Percentiles rank a stretch among this genome's conserved stretches.
These are phyloP conservation scores for Elymus sibiricus DNA, from an alignment of 176 grass and related monocot genomes.

Conservation along the genomic window DNA sequence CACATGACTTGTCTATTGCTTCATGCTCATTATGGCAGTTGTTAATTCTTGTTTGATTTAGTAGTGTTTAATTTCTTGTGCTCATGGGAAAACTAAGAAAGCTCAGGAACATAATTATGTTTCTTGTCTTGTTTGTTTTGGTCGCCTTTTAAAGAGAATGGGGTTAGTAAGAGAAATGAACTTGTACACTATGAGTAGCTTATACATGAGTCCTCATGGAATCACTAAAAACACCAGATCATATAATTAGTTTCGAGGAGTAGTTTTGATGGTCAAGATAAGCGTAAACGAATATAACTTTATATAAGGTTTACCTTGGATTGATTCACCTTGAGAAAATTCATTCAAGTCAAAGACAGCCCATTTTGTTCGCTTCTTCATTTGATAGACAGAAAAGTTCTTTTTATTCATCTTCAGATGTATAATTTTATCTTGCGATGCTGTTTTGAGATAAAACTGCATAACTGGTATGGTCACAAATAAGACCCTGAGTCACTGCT, in stretches of 20 bases:
- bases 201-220: background rate
- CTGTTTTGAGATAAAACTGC: background rate
- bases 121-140: background rate
- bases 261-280: background rate
- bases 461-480: too few relatives aligned
- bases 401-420: too few relatives aligned
- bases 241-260: background rate
- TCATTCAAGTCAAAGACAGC: too few relatives aligned
- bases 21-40: background rate
- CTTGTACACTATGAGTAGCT: background rate
- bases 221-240: background rate
- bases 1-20: background rate
- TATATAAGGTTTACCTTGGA: background rate
- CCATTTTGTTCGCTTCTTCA: too few relatives aligned
- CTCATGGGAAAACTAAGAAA: background rate
- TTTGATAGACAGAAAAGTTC: too few relatives aligned
- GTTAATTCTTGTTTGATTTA: background rate
- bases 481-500: too few relatives aligned
- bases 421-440: background rate
- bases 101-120: background rate
- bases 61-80: background rate
- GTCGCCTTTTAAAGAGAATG: background rate
- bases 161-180: background rate
- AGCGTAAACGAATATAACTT: background rate
- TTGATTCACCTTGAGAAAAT: background rate